Conservation (phyloP, 164 flowering plant genomes). For the Aristolochia contorta region DNA sequence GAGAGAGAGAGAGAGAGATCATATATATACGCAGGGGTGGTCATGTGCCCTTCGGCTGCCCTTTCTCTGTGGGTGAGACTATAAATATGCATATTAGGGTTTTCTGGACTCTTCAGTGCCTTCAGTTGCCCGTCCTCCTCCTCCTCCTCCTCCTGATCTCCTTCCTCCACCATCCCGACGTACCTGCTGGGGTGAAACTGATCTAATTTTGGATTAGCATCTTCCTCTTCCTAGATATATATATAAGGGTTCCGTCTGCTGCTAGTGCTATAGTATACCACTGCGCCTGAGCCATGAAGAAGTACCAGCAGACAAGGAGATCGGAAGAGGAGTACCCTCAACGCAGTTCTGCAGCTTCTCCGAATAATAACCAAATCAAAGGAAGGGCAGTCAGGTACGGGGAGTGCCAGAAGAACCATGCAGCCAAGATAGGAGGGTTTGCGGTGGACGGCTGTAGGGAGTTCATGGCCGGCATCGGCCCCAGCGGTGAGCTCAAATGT, state of each 20-base stretch:
- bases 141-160: constrained; percentile 2
- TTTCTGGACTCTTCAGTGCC: constrained; percentile 9
- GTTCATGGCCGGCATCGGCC: constrained; percentile 66
- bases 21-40: no score
- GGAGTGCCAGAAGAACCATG: constrained; percentile 85
- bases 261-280: neutral
- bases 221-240: no score
- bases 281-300: constrained; percentile 57
- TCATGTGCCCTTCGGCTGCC: constrained; percentile 1
- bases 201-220: no score
- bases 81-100: constrained; percentile 40
- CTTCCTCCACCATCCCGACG: no score
- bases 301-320: constrained; percentile 38
- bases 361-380: constrained; percentile 11
- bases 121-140: neutral
- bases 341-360: constrained; percentile 22
- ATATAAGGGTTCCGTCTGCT: no score
- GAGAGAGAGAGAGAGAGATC: no score
- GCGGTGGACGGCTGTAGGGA: constrained; percentile 87
- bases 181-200: no score
- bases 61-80: constrained; percentile 7
- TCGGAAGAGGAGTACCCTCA: constrained; percentile 24
- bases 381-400: constrained; percentile 38
- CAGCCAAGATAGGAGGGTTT: constrained; percentile 65
- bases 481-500: constrained; percentile 39